Conservation (phyloP, 2,329 filamentous ascomycete genomes). For the Zarea fungicola region DNA sequence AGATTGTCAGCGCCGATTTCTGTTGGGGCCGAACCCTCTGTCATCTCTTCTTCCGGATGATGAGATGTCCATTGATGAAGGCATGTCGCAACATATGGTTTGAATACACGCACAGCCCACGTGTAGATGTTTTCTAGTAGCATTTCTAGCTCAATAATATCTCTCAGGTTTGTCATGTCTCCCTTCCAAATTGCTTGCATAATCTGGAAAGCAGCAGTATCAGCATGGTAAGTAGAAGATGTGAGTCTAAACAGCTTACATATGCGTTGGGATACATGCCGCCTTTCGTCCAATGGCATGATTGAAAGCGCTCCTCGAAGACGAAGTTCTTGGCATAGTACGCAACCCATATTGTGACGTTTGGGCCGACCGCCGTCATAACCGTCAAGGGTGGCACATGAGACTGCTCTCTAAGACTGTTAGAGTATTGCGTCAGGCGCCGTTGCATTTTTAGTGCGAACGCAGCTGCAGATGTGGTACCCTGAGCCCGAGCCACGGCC, state of each 20-base stretch:
- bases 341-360: constrained; percentile 17
- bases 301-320: not conserved
- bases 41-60: too few relatives aligned
- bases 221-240: not conserved
- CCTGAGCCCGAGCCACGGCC: too few relatives aligned
- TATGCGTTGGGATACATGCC: too few relatives aligned
- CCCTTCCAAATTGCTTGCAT: constrained; percentile 20
- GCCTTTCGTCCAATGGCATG: too few relatives aligned
- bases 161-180: constrained; percentile 9
- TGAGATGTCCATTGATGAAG: constrained; percentile 17
- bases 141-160: constrained; percentile 15
- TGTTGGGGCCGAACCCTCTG: too few relatives aligned
- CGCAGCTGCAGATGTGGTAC: constrained; percentile 13
- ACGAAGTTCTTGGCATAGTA: constrained; percentile 14
- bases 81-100: constrained; percentile 16
- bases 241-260: constrained; percentile 3
- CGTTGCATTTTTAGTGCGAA: constrained; percentile 15
- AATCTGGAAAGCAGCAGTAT: constrained; percentile 8
- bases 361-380: constrained; percentile 15
- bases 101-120: constrained; percentile 19
- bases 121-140: constrained; percentile 21
- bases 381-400: constrained; percentile 17
- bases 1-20: too few relatives aligned
- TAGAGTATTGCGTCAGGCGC: constrained; percentile 12
- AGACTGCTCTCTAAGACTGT: not conserved